These are phyloP conservation scores for Colletotrichum gloeosporioides DNA, from an alignment of 2,329 filamentous ascomycete species.

Conservation along the genomic window DNA sequence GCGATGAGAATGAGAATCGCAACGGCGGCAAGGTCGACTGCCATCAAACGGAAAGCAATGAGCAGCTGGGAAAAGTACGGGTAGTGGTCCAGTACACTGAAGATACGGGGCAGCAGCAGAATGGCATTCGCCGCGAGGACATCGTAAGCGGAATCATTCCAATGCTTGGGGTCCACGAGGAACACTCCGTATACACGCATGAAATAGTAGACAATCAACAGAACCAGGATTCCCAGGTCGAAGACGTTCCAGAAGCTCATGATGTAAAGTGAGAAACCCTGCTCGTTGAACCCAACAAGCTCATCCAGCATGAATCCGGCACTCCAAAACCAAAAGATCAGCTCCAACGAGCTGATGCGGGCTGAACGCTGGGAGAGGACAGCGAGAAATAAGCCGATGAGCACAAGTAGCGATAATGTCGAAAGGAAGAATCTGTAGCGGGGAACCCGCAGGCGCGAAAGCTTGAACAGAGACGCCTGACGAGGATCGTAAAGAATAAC, in stretches of 20 bases:
- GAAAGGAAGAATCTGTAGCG: slow-evolving; percentile 91
- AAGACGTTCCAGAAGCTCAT: slow-evolving; percentile 99
- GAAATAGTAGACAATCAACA: slow-evolving; percentile 89
- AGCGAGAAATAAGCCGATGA: slow-evolving; percentile 85
- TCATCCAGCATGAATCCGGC: slow-evolving; percentile 97
- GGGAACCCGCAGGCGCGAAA: slow-evolving; percentile 88
- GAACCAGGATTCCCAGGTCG: slow-evolving; percentile 84
- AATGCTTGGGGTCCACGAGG: slow-evolving; percentile 74
- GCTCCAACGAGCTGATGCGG: slow-evolving; percentile 82
- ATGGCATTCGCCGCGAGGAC: slow-evolving; percentile 92
- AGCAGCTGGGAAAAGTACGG: slow-evolving; percentile 94
- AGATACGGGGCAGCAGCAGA: slow-evolving; percentile 86
- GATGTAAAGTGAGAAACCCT: slow-evolving; percentile 94
- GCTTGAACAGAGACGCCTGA: slow-evolving; percentile 88
- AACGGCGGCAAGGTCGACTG: slow-evolving; percentile 84
- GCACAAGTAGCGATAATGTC: slow-evolving; percentile 82
- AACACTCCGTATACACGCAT: slow-evolving; percentile 89
- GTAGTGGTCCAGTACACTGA: slow-evolving; percentile 93
- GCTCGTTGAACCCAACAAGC: slow-evolving; percentile 93
- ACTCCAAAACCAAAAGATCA: slow-evolving; percentile 98
- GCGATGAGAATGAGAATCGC: slow-evolving; percentile 84
- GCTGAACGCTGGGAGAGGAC: slow-evolving; percentile 79
- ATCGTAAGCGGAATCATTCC: slow-evolving; percentile 89
- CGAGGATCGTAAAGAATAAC: slow-evolving; percentile 90
- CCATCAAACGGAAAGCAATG: slow-evolving; percentile 94